phyloP scores from a whole-genome alignment of 345 rosid species.

The Citrus hindsii region DNA sequence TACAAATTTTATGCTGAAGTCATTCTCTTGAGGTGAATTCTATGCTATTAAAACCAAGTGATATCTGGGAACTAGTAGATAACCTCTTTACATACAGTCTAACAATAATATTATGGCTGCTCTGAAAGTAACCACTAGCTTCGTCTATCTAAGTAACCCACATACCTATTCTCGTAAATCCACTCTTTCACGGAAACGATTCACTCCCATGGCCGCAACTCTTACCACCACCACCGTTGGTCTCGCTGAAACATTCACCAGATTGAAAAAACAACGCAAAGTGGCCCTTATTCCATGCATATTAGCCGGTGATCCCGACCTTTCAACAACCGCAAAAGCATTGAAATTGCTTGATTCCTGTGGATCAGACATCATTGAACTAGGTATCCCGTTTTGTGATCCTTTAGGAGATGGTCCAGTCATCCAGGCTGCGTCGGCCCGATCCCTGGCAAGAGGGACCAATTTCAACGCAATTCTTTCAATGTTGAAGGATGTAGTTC shows the following conservation, averaged over 20 bases:
- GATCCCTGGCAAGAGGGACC: constrained; percentile 74
- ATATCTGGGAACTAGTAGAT: too few relatives aligned
- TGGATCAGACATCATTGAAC: constrained; percentile 80
- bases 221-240: constrained; percentile 41
- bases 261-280: constrained; percentile 58
- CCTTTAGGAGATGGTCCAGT: constrained; percentile 92
- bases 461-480: constrained; percentile 57
- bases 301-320: constrained; percentile 97
- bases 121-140: constrained; percentile 21
- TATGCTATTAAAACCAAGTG: too few relatives aligned
- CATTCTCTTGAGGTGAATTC: too few relatives aligned
- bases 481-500: constrained; percentile 85
- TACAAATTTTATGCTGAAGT: too few relatives aligned
- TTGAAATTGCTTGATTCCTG: constrained; percentile 72
- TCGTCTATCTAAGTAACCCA: constrained; percentile 27
- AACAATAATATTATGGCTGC: constrained; percentile 24
- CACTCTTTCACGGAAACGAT: constrained; percentile 35
- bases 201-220: constrained; percentile 47
- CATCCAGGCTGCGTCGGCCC: constrained; percentile 96
- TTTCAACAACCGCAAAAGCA: constrained; percentile 90
- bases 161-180: constrained; percentile 24
- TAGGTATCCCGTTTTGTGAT: constrained; percentile 88
- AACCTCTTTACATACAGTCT: background rate
- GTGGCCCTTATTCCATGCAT: constrained; percentile 84
- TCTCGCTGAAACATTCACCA: constrained; percentile 58